These are phyloP conservation scores for Parastagonospora avenae DNA, from an alignment of 2,329 filamentous ascomycete genomes.

Conservation along the genomic window DNA sequence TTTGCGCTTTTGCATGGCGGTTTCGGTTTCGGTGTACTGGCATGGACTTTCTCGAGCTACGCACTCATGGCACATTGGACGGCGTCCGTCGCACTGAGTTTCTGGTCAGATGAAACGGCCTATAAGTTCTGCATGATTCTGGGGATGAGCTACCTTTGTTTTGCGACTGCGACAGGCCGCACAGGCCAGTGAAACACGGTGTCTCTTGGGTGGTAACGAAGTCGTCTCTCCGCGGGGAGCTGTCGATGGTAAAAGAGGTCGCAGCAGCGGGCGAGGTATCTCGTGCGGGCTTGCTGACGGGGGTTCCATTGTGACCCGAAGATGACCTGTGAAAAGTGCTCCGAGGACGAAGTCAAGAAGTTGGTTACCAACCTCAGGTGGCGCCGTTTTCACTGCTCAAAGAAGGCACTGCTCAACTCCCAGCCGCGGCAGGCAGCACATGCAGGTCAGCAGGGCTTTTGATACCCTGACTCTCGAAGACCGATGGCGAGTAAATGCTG, in stretches of 20 bases:
- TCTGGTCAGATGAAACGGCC: not conserved
- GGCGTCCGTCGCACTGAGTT: constrained; percentile 20
- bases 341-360: not conserved
- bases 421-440: not conserved
- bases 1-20: constrained; percentile 15
- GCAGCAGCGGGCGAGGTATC: constrained; percentile 7
- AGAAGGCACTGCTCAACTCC: not conserved
- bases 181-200: constrained; percentile 20
- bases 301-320: constrained; percentile 1
- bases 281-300: constrained; percentile 3
- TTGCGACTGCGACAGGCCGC: constrained; percentile 22
- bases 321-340: not conserved
- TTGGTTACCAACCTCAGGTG: not conserved
- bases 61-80: constrained; percentile 22
- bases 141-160: constrained; percentile 16
- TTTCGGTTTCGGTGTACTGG: constrained; percentile 21
- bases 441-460: not conserved
- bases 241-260: constrained; percentile 18
- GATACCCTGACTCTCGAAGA: not conserved
- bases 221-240: constrained; percentile 8
- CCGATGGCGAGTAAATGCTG: not conserved
- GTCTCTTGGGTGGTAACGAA: constrained; percentile 12
- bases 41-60: constrained; percentile 13
- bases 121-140: not conserved
- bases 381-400: not conserved